phyloP scores from a whole-genome alignment of 768 basidiomycete species.

The Antrodiella citrinella region DNA sequence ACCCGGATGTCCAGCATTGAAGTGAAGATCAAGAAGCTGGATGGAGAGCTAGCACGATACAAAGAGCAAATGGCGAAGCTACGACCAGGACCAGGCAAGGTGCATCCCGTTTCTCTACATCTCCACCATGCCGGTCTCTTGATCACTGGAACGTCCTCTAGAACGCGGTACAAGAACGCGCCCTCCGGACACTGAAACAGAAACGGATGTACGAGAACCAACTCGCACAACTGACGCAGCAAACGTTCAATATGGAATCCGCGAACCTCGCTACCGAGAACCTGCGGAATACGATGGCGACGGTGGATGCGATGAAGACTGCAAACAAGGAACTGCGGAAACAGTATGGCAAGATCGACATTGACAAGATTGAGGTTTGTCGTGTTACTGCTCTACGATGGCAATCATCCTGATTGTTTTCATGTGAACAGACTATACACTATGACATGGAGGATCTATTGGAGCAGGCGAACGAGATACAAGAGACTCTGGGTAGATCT shows the following conservation, averaged over 20 bases:
- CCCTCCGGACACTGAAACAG: slow-evolving; percentile 86
- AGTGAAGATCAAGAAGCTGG: slow-evolving; percentile 94
- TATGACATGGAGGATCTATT: slow-evolving; percentile 97
- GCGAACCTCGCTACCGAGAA: slow-evolving; percentile 96
- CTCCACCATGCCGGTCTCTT: neutral
- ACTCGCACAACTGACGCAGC: slow-evolving; percentile 83
- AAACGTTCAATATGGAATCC: slow-evolving; percentile 98
- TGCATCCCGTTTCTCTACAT: slow-evolving; percentile 23
- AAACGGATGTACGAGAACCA: slow-evolving; percentile 95
- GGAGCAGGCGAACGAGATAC: slow-evolving; percentile 97
- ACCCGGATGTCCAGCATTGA: slow-evolving; percentile 80
- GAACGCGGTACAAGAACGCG: slow-evolving; percentile 92
- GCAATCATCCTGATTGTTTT: too few species aligned
- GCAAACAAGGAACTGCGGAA: slow-evolving; percentile 96
- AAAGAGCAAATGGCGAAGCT: slow-evolving; percentile 96
- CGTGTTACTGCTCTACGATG: neutral
- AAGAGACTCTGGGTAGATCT: slow-evolving; percentile 86
- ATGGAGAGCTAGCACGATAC: slow-evolving; percentile 85
- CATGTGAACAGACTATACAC: slow-evolving; percentile 66
- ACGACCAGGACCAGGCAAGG: slow-evolving; percentile 92
- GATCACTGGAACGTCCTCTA: slow-evolving; percentile 23
- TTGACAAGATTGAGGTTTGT: slow-evolving; percentile 95
- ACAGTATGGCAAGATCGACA: slow-evolving; percentile 95
- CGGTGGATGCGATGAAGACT: slow-evolving; percentile 89
- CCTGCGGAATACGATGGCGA: slow-evolving; percentile 97